A percentile compares a stretch with the other conserved stretches of the same genome.
phyloP scores from a whole-genome alignment of 2,329 filamentous ascomycete genomes.

The Karstenula rhodostoma region DNA sequence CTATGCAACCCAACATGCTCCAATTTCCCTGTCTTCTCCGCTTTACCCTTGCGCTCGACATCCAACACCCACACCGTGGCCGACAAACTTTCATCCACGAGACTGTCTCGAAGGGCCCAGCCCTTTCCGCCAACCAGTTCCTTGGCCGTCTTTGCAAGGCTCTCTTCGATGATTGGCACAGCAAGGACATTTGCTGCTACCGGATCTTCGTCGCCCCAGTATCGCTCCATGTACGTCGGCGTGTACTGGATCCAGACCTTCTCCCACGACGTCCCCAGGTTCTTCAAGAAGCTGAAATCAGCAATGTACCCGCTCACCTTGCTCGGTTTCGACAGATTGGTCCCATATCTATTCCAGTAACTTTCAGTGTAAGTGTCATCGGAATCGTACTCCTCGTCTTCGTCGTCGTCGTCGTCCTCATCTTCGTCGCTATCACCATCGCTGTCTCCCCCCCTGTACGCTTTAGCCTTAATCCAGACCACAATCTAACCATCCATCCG shows the following conservation, averaged over 20 bases:
- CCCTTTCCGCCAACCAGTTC: conserved; percentile 5
- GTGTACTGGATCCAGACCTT: conserved; percentile 11
- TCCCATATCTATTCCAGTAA: conserved; percentile 8
- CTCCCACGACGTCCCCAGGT: conserved; percentile 6
- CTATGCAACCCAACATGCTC: conserved; percentile 3
- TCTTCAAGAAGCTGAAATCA: conserved; percentile 8
- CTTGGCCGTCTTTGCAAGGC: conserved; percentile 3
- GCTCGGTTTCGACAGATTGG: neutral
- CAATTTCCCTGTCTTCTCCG: neutral
- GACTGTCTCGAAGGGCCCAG: conserved; percentile 1
- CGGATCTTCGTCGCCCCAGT: conserved; percentile 7
- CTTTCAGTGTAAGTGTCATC: conserved; percentile 5
- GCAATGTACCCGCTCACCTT: conserved; percentile 2
- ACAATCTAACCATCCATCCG: neutral
- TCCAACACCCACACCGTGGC: neutral
- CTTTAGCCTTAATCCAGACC: neutral
- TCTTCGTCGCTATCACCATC: neutral
- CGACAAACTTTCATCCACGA: neutral
- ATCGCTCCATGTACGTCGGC: conserved; percentile 7
- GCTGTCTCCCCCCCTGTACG: neutral
- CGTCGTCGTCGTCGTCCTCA: neutral
- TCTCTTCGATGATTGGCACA: neutral
- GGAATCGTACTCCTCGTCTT: neutral
- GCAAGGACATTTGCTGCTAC: conserved; percentile 6
- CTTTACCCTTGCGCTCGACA: neutral